Conservation (phyloP, 169 alveolate species). For the Plasmodium cynomolgi region DNA sequence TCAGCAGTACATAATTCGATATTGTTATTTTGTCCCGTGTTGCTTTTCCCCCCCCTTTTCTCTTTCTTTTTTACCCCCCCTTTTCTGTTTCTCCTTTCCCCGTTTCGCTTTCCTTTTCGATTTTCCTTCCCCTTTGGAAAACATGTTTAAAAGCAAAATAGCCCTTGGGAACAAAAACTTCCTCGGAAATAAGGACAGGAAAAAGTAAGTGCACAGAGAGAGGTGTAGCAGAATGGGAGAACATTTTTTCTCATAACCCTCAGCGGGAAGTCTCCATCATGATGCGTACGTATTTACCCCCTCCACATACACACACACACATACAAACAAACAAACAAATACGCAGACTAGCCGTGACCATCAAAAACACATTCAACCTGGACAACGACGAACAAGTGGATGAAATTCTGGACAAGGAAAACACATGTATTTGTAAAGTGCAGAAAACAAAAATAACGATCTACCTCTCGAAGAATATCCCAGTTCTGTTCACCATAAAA, state of each 20-base stretch:
- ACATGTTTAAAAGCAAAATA: conserved; percentile 56
- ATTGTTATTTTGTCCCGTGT: neutral
- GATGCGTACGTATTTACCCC: neutral
- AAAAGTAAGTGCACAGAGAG: conserved; percentile 26
- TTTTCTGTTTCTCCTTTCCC: neutral
- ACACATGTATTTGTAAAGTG: conserved; percentile 42
- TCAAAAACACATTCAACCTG: conserved; percentile 38
- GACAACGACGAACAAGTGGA: conserved; percentile 49
- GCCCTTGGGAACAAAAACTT: conserved; percentile 35
- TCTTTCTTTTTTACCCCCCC: neutral
- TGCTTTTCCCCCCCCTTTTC: neutral
- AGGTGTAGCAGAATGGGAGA: neutral
- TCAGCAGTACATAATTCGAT: neutral
- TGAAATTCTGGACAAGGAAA: conserved; percentile 54
- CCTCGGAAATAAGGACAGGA: conserved; percentile 71
- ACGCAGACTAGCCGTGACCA: conserved; percentile 19
- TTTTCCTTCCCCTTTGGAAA: neutral
- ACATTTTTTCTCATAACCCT: neutral
- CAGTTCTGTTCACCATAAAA: conserved; percentile 23
- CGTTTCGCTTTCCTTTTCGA: neutral
- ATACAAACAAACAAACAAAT: neutral
- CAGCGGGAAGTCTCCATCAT: neutral
- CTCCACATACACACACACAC: neutral
- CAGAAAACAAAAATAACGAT: conserved; percentile 44
- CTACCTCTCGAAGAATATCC: conserved; percentile 55